Percentiles rank a stretch among this genome's conserved stretches.
Evolutionary conservation across 805 yeast species (phyloP).

Genomic region (Saccharomycopsis sp.): DNA sequence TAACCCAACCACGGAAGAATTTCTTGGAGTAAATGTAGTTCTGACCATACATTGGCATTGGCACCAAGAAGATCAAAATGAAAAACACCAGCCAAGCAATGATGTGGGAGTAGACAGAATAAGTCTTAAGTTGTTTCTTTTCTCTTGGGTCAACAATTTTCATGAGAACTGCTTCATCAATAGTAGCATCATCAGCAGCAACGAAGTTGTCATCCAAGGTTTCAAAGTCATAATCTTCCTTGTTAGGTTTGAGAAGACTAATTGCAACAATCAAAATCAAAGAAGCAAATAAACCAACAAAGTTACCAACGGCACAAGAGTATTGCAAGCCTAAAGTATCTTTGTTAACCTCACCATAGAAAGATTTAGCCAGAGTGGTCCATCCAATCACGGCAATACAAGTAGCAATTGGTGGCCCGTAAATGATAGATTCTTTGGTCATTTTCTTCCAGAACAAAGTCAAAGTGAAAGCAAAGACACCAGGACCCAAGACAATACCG

Average conservation of each 20-base stretch:
- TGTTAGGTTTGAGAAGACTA: conserved; percentile 22
- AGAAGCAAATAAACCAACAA: conserved; percentile 30
- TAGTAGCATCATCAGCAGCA: conserved; percentile 31
- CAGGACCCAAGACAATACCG: conserved; percentile 35
- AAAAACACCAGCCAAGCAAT: conserved; percentile 25
- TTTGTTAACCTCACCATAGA: conserved; percentile 30
- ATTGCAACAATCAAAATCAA: conserved; percentile 27
- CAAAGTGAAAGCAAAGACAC: conserved; percentile 31
- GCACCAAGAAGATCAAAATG: conserved; percentile 26
- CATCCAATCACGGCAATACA: conserved; percentile 30
- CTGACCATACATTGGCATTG: conserved; percentile 29
- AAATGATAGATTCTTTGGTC: conserved; percentile 30
- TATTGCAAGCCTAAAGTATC: conserved; percentile 29
- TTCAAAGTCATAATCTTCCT: conserved; percentile 26
- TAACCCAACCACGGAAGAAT: conserved; percentile 30
- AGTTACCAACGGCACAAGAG: conserved; percentile 36
- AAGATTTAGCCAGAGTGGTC: conserved; percentile 31
- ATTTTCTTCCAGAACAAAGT: conserved; percentile 32
- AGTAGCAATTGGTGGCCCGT: conserved; percentile 32
- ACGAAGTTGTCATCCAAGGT: conserved; percentile 24
- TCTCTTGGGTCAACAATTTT: conserved; percentile 21
- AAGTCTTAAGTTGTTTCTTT: conserved; percentile 23
- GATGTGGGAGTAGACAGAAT: conserved; percentile 24
- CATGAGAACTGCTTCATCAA: conserved; percentile 27
- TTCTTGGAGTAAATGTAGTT: conserved; percentile 27